These are phyloP conservation scores for Gautieria morchelliformis DNA, from an alignment of 768 basidiomycete genomes.

Conservation along the genomic window DNA sequence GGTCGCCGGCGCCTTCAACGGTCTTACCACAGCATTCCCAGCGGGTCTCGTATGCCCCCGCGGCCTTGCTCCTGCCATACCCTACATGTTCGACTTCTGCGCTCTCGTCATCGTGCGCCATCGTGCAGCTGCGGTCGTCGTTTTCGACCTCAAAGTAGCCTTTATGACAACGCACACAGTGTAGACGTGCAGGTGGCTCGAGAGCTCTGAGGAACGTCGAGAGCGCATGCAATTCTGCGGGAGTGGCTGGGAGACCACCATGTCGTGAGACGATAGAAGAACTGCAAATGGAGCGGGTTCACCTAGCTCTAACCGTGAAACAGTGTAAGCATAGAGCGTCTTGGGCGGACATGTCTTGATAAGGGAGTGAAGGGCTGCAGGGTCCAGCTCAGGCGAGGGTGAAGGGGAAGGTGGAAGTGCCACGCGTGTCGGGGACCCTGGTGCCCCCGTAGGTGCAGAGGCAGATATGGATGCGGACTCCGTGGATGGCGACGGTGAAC, in stretches of 20 bases:
- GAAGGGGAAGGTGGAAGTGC: constrained; percentile 27
- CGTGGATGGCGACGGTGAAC: not conserved
- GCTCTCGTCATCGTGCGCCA: constrained; percentile 75
- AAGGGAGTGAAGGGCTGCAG: constrained; percentile 37
- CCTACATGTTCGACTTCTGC: constrained; percentile 59
- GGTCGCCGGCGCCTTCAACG: constrained; percentile 68
- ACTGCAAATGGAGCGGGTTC: not conserved
- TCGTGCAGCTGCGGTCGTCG: constrained; percentile 54
- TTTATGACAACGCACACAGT: constrained; percentile 70
- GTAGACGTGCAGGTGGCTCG: constrained; percentile 55
- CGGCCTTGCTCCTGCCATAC: constrained; percentile 17
- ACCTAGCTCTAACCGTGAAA: constrained; percentile 34
- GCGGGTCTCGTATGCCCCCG: constrained; percentile 37
- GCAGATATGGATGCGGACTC: not conserved
- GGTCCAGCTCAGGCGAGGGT: constrained; percentile 26
- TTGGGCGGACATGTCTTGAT: constrained; percentile 56
- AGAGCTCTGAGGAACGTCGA: constrained; percentile 53
- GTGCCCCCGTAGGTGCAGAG: constrained; percentile 1
- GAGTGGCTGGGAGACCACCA: constrained; percentile 18
- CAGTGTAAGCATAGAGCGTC: constrained; percentile 52
- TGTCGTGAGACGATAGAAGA: constrained; percentile 14
- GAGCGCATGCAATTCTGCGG: constrained; percentile 32
- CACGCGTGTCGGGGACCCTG: constrained; percentile 20
- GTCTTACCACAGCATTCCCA: constrained; percentile 70
- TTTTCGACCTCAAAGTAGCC: constrained; percentile 66